Conservation (phyloP, 2,329 filamentous ascomycete species). For the Sporothrix euskadiensis region DNA sequence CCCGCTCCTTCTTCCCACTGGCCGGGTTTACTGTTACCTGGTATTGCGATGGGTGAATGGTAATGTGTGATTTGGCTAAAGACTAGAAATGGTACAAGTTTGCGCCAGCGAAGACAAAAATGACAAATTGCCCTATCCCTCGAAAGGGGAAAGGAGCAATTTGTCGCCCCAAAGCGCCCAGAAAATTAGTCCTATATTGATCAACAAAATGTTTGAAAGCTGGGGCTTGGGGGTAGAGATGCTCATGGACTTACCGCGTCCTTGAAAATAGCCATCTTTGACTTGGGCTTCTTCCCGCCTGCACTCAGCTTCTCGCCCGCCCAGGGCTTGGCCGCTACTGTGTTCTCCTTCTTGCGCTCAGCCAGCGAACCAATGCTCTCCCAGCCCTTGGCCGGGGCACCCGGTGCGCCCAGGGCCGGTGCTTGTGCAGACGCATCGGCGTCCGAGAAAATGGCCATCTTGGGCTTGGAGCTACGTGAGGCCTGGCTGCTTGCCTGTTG, state of each 20-base stretch:
- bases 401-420: constrained; percentile 56
- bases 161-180: constrained; percentile 36
- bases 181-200: constrained; percentile 93
- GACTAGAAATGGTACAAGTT: constrained; percentile 51
- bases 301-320: constrained; percentile 85
- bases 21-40: constrained; percentile 81
- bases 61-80: constrained; percentile 59
- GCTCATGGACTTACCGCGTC: constrained; percentile 75
- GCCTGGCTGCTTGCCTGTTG: constrained; percentile 49
- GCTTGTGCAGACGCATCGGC: constrained; percentile 59
- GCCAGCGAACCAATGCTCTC: constrained; percentile 84
- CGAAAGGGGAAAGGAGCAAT: constrained; percentile 49
- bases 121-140: constrained; percentile 46
- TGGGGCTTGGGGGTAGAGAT: neutral
- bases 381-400: constrained; percentile 71
- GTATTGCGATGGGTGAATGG: constrained; percentile 69
- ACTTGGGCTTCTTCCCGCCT: constrained; percentile 75
- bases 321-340: constrained; percentile 83
- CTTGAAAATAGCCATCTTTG: constrained; percentile 91
- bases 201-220: constrained; percentile 66
- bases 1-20: constrained; percentile 79
- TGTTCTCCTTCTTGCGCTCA: constrained; percentile 93
- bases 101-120: constrained; percentile 42
- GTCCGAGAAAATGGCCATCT: constrained; percentile 91
- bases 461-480: constrained; percentile 63